Evolutionary conservation across 1,284 basidiomycete genomes (phyloP), one percentile per base, ranked within the genome.

Genomic region (Cystobasidium pallidum): DNA sequence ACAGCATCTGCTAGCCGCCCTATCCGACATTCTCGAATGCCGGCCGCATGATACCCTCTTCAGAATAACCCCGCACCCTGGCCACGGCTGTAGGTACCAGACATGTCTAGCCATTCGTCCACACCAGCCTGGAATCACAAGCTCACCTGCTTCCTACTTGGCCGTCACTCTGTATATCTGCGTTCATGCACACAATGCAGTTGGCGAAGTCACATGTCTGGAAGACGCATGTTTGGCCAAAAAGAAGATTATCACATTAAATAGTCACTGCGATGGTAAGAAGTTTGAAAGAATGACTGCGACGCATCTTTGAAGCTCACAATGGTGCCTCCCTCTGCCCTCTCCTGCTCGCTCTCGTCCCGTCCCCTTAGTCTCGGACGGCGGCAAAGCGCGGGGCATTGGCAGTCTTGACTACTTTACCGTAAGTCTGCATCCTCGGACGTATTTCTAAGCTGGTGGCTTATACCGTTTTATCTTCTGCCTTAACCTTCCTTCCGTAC

Each of bases 11-110:
- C 43, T 64, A 7, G 19, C 41, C 24, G 62, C 11, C 3, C 43
- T 64, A 30, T 64, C 45, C 3, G 47, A 36, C 30, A 21, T 64
- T 13, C 47, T 64, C 19, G 62, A 47, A 1, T 26, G 19, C 15
- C 21, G 62, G 8, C 43, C 43, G 6, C 24, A 64, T 28, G 62
- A 64, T 51, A 24, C 26, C 6, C 62, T 64, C 13, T 64, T 64
- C 62, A 49, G 51, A 47, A 51, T 64, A 8, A 49, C 2, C 26
- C 62, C 62, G 11, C 26, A 64, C 30, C 62, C 62, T 45, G 62
- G 62, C 11, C 11, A 49, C 15, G 62, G 45, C 1, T 64, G 62
- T 64, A 30, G 30, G 62, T 49, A 21, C 17, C 17, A 4, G 2
- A 45, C 36, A 28, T 28, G n/a, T n/a, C n/a, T n/a, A n/a, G n/a